A percentile compares a stretch with the other conserved stretches of the same genome.
These are phyloP conservation scores for Hyphopichia pseudoburtonii DNA, from an alignment of 1,139 yeast species.

Conservation along the genomic window DNA sequence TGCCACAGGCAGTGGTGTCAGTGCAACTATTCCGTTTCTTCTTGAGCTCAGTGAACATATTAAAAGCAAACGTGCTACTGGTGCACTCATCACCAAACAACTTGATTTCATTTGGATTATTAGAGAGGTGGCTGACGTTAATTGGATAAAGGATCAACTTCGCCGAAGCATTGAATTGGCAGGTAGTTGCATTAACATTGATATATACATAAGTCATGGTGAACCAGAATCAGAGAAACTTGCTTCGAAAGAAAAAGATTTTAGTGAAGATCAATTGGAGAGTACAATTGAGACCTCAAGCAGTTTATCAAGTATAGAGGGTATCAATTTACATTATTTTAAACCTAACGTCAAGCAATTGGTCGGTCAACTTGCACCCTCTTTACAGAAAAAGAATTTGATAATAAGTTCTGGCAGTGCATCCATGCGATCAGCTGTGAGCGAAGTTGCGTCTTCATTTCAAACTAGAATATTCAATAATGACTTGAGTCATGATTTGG, in stretches of 20 bases:
- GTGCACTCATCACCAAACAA: conserved; percentile 18
- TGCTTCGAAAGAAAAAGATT: not conserved
- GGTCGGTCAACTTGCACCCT: conserved; percentile 16
- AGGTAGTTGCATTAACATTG: conserved; percentile 23
- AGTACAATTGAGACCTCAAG: conserved; percentile 10
- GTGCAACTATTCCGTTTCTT: conserved; percentile 51
- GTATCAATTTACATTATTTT: conserved; percentile 19
- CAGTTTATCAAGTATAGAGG: conserved; percentile 3
- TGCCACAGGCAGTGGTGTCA: conserved; percentile 56
- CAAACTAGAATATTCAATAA: conserved; percentile 34
- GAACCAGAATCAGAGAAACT: not conserved
- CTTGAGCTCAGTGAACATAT: conserved; percentile 24
- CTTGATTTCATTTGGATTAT: conserved; percentile 55
- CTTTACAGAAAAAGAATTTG: conserved; percentile 40
- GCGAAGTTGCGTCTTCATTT: conserved; percentile 41
- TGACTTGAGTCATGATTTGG: conserved; percentile 22
- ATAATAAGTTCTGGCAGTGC: conserved; percentile 54
- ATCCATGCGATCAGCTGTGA: conserved; percentile 43
- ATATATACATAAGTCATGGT: conserved; percentile 23
- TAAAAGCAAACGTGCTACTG: conserved; percentile 12
- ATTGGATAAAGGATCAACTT: conserved; percentile 49
- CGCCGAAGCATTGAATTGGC: conserved; percentile 22
- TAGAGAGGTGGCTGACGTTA: conserved; percentile 32
- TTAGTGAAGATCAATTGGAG: conserved; percentile 13
- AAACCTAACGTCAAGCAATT: conserved; percentile 36